Conservation (phyloP, 176 grass and related monocot species). For the Triticum timopheevii region DNA sequence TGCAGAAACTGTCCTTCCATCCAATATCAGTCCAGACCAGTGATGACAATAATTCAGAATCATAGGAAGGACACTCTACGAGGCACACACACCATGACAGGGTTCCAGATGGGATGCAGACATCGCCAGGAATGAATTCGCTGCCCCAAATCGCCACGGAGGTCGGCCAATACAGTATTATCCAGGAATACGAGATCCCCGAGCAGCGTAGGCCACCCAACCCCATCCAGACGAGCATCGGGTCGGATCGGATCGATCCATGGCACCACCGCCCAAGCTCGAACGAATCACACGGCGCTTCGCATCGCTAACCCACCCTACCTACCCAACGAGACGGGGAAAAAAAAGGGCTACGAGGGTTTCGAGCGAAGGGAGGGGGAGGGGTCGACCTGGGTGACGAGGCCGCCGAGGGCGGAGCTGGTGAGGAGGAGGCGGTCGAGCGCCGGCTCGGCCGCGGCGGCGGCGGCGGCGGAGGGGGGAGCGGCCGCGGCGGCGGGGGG, state of each 20-base stretch:
- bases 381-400: slow-evolving; percentile 45
- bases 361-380: not conserved
- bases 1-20: not conserved
- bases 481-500: not conserved
- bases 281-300: not conserved
- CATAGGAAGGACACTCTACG: not conserved
- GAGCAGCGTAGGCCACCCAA: not conserved
- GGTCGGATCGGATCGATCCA: not conserved
- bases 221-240: not conserved
- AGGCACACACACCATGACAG: not conserved
- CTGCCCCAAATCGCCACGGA: not conserved
- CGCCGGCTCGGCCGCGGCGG: slow-evolving; percentile 22
- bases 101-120: not conserved
- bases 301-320: not conserved
- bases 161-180: too few relatives aligned
- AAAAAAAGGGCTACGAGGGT: not conserved
- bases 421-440: slow-evolving; percentile 56
- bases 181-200: not conserved
- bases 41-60: not conserved
- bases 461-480: not conserved
- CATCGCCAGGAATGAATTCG: not conserved
- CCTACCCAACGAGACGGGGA: not conserved
- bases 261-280: not conserved
- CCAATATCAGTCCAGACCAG: not conserved
- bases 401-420: slow-evolving; percentile 39